Evolutionary conservation across 495 filamentous ascomycete species (phyloP), one percentile per base, ranked within the genome.

Genomic region (Pseudomonodictys pantanalensis): DNA sequence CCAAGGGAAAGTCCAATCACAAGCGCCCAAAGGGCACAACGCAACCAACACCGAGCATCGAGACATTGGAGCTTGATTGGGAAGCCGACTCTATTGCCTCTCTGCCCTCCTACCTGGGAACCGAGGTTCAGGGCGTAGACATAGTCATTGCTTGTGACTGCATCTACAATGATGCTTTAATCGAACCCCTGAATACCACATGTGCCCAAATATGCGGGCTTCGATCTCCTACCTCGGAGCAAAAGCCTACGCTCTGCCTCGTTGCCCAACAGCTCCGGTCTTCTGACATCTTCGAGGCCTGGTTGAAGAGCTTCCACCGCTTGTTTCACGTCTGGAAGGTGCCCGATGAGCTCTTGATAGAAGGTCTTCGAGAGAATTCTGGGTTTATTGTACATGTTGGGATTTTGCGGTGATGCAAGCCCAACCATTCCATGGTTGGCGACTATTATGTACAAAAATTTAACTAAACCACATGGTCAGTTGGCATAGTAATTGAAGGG

Each of bases 211-310:
- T 83, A 24, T 95, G 92, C 73, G 71, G 74, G 18, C 69, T 92
- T 1, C 71, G 83, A 18, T 67, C 73, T 12, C 57, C 60, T 25
- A 33, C 54, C 1, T 18, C 56, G 1, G 25, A 30, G 25, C 28
- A 44, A 20, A 59, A 59, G 8, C 81, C 82, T 11, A 85, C 86
- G 8, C 43, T 89, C 1, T 90, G 85, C 64, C 74, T 97, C 18
- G 77, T 96, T 39, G 91, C 85, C 18, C 91, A 95, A 75, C 92
- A 97, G 69, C 81, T 96, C 44, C 80, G 93, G 23, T 85, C 88
- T 9, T 80, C 86, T 5, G 85, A 88, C 24, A 89, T 98, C 0
- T 95, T 97, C 66, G 88, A 95, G 68, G 71, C 74, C 17, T 98
- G 91, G 90, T 71, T 96, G 45, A 75, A 74, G 50, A 79, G 78